Base-by-base conservation (phyloP, 1,284 basidiomycete genomes). In the Phlebopus sp. region DNA sequence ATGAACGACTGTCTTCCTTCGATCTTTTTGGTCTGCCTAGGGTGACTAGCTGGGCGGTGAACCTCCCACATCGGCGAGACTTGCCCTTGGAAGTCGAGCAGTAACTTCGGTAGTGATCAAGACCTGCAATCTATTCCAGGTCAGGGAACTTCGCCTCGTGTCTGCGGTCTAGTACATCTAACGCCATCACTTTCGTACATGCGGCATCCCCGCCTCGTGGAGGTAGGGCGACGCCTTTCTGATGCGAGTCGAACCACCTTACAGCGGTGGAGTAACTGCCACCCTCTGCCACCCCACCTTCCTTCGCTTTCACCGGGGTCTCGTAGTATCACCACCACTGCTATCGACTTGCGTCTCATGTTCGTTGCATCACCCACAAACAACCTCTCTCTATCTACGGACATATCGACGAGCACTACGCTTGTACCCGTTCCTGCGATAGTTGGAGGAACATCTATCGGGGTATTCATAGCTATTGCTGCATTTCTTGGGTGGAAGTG, bases 381-480 rank as follows among this genome's bases (percentile, higher is more conserved):
- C 13, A 51, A 59, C 21, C 47, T 56, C 7, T 50, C 59, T 23
- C 51, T 55, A n/a, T 5, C 21, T 18, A 40, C 32, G 32, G 40
- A 31, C 18, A 41, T 2, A 10, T 32, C 19, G n/a, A 11, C 38
- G 18, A 6, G 18, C 18, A 27, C 23, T 9, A 18, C 23, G 37
- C 21, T 44, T 23, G 53, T 81, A 6, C 79, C 79, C 9, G 59
- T 81, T 14, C 74, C 59, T 14, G 74, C 77, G 5, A 77, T 82
- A 52, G 75, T 69, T 5, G 79, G 79, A 8, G 80, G 79, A 3
- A 64, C 71, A 1, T 66, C 59, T 2, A 79, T 67, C 2, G 80
- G 81, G 15, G 69, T 72, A 19, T 45, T 72, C 8, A 63, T 82
- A 14, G 78, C 77, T 6, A 49, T 79, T 8, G 53, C 68, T 4